Conservation (phyloP, 2,329 filamentous ascomycete genomes). For the Ophiostoma tasmaniense region DNA sequence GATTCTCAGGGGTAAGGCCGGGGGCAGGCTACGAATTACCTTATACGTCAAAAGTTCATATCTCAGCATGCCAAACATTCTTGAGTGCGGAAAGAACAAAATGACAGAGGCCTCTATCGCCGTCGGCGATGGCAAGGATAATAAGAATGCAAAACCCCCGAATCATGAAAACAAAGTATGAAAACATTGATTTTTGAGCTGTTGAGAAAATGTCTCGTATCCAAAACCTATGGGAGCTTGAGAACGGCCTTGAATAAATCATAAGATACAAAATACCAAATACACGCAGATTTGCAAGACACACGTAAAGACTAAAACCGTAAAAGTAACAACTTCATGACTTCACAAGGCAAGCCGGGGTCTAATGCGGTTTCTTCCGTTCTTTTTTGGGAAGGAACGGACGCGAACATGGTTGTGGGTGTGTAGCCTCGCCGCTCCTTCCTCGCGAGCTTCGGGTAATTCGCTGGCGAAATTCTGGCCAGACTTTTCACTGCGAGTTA, state of each 20-base stretch:
- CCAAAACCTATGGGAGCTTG: not conserved
- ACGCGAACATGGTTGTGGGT: not conserved
- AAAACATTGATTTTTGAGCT: no score
- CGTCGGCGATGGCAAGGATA: not conserved
- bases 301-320: not conserved
- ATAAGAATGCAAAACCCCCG: no score
- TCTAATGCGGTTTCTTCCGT: not conserved
- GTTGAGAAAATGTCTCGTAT: not conserved
- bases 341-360: not conserved
- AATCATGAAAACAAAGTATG: no score
- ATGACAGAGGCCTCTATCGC: not conserved
- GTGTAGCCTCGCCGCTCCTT: conserved; percentile 8
- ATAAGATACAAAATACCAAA: not conserved
- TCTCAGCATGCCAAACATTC: no score
- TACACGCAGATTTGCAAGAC: not conserved
- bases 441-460: not conserved
- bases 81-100: not conserved
- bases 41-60: no score
- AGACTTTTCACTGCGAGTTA: not conserved
- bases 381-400: not conserved
- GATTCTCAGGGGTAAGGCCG: conserved; percentile 2
- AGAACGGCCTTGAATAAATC: not conserved
- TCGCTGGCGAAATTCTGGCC: not conserved
- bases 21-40: not conserved
- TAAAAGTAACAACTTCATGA: not conserved